phyloP scores from a whole-genome alignment of 2,329 filamentous ascomycete genomes.

The Trichoderma sp. region DNA sequence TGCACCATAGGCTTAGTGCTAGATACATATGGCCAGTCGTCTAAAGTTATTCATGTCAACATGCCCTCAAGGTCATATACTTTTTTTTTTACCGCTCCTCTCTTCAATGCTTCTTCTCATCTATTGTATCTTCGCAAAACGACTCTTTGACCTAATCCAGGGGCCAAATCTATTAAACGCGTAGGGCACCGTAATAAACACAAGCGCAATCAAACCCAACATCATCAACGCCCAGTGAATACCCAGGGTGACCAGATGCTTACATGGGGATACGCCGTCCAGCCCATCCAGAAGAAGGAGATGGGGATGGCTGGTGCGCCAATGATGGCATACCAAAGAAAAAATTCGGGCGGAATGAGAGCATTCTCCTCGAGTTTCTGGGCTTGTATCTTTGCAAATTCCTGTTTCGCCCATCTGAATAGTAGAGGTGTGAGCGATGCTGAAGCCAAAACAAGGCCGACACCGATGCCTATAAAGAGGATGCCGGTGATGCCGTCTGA shows the following conservation, averaged over 20 bases:
- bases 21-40: background rate
- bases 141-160: constrained; percentile 50
- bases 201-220: constrained; percentile 29
- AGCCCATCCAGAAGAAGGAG: constrained; percentile 17
- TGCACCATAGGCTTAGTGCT: too few relatives aligned
- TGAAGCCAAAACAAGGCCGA: background rate
- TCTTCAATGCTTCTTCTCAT: background rate
- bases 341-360: constrained; percentile 6
- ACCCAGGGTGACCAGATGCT: constrained; percentile 29
- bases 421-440: background rate
- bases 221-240: constrained; percentile 42
- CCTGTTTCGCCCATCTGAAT: background rate
- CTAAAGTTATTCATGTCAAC: background rate
- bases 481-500: constrained; percentile 6
- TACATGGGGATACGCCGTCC: background rate
- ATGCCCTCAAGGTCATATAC: background rate
- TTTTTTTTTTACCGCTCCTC: background rate
- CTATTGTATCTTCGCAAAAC: constrained; percentile 34
- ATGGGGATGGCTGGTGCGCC: constrained; percentile 9
- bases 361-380: background rate
- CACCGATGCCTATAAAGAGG: background rate
- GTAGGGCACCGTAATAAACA: constrained; percentile 34
- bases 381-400: background rate
- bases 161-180: constrained; percentile 38
- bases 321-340: constrained; percentile 13